Evolutionary conservation across 805 yeast species (phyloP).

Genomic region (Suhomyces sp.): DNA sequence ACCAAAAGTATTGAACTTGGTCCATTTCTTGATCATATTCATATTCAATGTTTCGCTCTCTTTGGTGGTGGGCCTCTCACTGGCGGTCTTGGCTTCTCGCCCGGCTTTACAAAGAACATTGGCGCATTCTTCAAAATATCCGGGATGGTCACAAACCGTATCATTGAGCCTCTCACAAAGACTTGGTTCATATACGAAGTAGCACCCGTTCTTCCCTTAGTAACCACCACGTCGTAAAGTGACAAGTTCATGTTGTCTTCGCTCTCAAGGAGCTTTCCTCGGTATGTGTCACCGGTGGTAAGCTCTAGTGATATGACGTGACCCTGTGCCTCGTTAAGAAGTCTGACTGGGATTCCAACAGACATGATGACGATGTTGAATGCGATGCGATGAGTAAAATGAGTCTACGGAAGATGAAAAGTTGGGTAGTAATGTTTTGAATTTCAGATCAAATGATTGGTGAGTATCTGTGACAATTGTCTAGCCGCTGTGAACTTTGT

Average conservation of each 20-base stretch:
- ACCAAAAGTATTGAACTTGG: no score
- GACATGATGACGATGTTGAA: constrained; percentile 40
- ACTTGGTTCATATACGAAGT: constrained; percentile 79
- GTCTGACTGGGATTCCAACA: constrained; percentile 79
- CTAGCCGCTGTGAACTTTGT: no score
- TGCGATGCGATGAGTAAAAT: no score
- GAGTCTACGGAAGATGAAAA: no score
- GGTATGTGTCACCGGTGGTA: constrained; percentile 78
- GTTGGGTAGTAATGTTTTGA: no score
- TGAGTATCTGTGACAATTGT: no score
- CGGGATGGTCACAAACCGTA: constrained; percentile 81
- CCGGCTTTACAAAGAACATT: constrained; percentile 62
- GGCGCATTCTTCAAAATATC: constrained; percentile 89
- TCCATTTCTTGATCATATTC: no score
- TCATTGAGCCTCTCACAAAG: constrained; percentile 88
- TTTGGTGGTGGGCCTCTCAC: constrained; percentile 47
- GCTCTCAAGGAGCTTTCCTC: constrained; percentile 82
- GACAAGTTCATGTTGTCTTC: constrained; percentile 97
- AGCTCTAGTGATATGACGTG: constrained; percentile 83
- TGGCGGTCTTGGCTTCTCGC: constrained; percentile 68
- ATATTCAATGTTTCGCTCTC: constrained; percentile 22
- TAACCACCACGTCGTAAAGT: constrained; percentile 74
- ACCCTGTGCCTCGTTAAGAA: constrained; percentile 85
- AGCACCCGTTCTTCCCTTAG: constrained; percentile 64
- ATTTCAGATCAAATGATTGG: no score